Conservation (phyloP, 306 rosid genomes). For the Acacia crassicarpa region DNA sequence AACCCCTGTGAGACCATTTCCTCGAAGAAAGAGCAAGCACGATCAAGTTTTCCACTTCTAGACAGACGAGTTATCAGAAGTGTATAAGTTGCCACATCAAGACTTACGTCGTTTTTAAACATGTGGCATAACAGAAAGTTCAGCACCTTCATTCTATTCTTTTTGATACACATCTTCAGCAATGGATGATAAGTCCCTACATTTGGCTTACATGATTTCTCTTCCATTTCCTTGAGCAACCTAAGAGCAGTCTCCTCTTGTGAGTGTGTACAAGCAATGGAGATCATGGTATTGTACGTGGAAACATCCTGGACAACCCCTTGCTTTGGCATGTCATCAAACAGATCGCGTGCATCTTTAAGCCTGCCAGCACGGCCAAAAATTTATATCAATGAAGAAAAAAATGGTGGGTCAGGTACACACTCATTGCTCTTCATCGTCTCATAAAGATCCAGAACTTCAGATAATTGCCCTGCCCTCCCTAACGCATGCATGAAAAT, state of each 20-base stretch:
- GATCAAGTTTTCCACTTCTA: constrained; percentile 51
- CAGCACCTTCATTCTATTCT: constrained; percentile 85
- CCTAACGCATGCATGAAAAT: constrained; percentile 62
- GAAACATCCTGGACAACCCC: constrained; percentile 51
- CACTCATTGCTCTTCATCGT: constrained; percentile 60
- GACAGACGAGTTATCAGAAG: constrained; percentile 58
- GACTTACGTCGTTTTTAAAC: constrained; percentile 64
- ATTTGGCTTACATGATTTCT: constrained; percentile 54
- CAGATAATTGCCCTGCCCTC: constrained; percentile 53
- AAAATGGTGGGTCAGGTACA: constrained; percentile 57
- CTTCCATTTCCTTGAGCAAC: constrained; percentile 84
- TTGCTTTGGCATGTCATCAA: constrained; percentile 71
- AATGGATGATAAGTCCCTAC: constrained; percentile 71
- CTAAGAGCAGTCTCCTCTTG: constrained; percentile 81
- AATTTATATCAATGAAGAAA: constrained; percentile 57
- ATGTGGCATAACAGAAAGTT: constrained; percentile 72
- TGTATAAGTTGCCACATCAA: constrained; percentile 58
- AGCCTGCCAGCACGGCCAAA: constrained; percentile 71
- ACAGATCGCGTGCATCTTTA: constrained; percentile 64
- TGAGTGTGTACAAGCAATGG: constrained; percentile 60
- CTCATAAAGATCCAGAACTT: constrained; percentile 62
- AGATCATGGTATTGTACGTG: constrained; percentile 64
- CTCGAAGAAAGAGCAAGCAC: constrained; percentile 59
- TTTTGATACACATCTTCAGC: constrained; percentile 79
- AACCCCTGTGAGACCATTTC: constrained; percentile 62